Percentiles rank a stretch among this genome's conserved stretches.
These are phyloP conservation scores for Phytophthora idaei DNA, from an alignment of 352 stramenopile species.

Conservation along the genomic window DNA sequence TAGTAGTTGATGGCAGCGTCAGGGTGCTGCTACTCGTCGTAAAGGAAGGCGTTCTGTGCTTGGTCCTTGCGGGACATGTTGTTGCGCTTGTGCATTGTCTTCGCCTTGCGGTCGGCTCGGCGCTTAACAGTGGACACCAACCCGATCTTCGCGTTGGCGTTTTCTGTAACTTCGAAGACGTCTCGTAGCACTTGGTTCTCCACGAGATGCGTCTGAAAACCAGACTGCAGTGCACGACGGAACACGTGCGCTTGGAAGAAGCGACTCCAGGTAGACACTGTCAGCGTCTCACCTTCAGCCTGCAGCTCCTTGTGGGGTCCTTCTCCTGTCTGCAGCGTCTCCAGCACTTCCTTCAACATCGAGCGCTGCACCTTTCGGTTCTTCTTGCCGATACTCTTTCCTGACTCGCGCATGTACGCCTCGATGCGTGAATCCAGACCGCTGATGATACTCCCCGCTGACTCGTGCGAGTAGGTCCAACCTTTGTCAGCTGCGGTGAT, in stretches of 20 bases:
- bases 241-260: slow-evolving; percentile 75
- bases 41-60: slow-evolving; percentile 72
- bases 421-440: slow-evolving; percentile 61
- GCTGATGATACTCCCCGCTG: slow-evolving; percentile 43
- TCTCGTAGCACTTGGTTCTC: slow-evolving; percentile 65
- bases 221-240: slow-evolving; percentile 52
- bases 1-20: neutral
- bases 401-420: slow-evolving; percentile 66
- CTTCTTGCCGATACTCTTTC: slow-evolving; percentile 77
- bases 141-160: slow-evolving; percentile 47
- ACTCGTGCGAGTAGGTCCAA: slow-evolving; percentile 60
- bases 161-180: slow-evolving; percentile 67
- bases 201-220: slow-evolving; percentile 64
- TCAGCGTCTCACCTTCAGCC: slow-evolving; percentile 55
- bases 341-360: slow-evolving; percentile 71
- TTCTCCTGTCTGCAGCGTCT: slow-evolving; percentile 61
- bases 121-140: slow-evolving; percentile 57
- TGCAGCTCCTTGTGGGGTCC: slow-evolving; percentile 63
- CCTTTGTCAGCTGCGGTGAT: slow-evolving; percentile 24
- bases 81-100: slow-evolving; percentile 62
- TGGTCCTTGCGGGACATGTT: slow-evolving; percentile 57
- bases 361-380: slow-evolving; percentile 67
- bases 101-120: slow-evolving; percentile 53
- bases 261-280: slow-evolving; percentile 60
- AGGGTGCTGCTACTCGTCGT: slow-evolving; percentile 44